These are phyloP conservation scores for Ophiostoma quercus DNA, from an alignment of 2,329 filamentous ascomycete genomes.

Conservation along the genomic window DNA sequence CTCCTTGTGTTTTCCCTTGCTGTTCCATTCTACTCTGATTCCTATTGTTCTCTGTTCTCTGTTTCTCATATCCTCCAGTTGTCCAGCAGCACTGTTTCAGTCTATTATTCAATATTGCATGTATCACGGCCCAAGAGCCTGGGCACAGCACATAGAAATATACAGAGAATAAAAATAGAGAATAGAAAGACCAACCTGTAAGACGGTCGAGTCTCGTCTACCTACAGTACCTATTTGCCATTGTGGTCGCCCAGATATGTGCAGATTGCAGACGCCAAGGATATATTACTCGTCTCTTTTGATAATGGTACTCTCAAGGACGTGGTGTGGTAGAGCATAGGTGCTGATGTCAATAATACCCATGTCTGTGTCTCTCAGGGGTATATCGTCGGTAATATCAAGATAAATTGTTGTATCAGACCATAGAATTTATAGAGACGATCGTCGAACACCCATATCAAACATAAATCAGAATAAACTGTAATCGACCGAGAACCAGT, in stretches of 20 bases:
- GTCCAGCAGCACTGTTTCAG: neutral
- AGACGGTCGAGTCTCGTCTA: neutral
- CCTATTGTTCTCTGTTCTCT: neutral
- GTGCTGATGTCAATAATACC: neutral
- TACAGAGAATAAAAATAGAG: neutral
- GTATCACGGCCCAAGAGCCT: neutral
- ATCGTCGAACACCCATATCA: too few relatives aligned
- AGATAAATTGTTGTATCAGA: too few relatives aligned
- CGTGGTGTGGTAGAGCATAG: neutral
- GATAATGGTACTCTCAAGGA: neutral
- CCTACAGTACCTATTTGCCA: neutral
- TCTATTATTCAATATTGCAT: neutral
- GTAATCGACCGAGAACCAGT: too few relatives aligned
- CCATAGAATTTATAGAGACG: too few relatives aligned
- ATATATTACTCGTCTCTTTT: neutral
- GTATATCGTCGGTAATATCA: neutral
- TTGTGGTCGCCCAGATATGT: neutral
- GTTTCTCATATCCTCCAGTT: slow-evolving; percentile 8
- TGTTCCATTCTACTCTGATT: neutral
- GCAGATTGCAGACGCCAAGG: slow-evolving; percentile 2
- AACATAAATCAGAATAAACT: too few relatives aligned
- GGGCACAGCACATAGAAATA: too few relatives aligned
- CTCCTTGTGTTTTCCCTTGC: neutral
- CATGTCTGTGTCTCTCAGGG: neutral
- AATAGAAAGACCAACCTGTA: neutral